A percentile compares a stretch with the other conserved stretches of the same genome.
Conservation (phyloP, 257 asterid genomes). For the Solanum commersonii region DNA sequence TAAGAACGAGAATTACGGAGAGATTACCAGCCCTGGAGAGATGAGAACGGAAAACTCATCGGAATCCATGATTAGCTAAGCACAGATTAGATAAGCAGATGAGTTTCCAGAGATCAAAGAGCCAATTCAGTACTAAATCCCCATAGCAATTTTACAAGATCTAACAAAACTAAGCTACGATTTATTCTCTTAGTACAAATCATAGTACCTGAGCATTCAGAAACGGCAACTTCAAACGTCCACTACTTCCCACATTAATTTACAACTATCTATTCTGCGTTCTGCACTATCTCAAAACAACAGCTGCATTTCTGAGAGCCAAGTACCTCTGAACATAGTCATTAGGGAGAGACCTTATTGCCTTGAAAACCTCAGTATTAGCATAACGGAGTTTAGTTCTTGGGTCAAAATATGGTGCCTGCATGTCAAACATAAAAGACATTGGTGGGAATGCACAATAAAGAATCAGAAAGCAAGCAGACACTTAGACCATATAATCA, state of each 20-base stretch:
- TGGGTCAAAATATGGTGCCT: constrained; percentile 97
- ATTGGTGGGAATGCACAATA: neutral
- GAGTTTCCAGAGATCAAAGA: neutral
- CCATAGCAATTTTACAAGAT: neutral
- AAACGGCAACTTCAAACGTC: neutral
- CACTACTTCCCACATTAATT: neutral
- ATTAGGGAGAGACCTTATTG: constrained; percentile 76
- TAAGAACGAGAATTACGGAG: neutral
- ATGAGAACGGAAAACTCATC: neutral
- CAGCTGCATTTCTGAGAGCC: constrained; percentile 91
- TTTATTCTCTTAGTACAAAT: neutral
- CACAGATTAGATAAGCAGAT: neutral
- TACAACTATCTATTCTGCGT: neutral
- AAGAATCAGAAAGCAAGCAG: neutral
- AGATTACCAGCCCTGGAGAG: neutral
- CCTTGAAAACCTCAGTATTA: constrained; percentile 74
- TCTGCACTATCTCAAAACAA: constrained; percentile 51
- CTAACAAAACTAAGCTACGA: neutral
- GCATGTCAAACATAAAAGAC: neutral
- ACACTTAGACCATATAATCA: neutral
- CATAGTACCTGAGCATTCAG: neutral
- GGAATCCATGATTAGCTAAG: neutral
- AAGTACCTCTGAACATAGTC: constrained; percentile 88
- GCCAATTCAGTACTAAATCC: neutral
- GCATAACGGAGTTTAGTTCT: constrained; percentile 92